Conservation (phyloP, 371 early-diverging fungal species). For the Mucor racemosus region DNA sequence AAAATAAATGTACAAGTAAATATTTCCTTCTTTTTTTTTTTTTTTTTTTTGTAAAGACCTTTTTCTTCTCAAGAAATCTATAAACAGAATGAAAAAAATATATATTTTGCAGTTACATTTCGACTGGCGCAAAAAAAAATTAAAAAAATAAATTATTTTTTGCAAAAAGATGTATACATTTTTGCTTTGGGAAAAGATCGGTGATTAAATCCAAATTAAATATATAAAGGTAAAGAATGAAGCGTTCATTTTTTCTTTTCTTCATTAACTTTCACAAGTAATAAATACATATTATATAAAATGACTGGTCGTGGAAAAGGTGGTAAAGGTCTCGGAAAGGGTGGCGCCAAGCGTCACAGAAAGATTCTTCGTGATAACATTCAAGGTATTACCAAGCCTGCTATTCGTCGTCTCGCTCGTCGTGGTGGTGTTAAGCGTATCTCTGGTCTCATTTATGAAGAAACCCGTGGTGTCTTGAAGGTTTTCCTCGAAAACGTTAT, state of each 20-base stretch:
- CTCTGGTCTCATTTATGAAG: slow-evolving; percentile 99
- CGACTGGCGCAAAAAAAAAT: background rate
- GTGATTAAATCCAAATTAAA: slow-evolving; percentile 4
- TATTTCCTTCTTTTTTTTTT: too few species aligned
- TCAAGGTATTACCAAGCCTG: slow-evolving; percentile 99
- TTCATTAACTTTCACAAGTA: slow-evolving; percentile 18
- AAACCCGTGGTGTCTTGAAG: slow-evolving; percentile 97
- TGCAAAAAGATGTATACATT: background rate
- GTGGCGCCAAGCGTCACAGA: slow-evolving; percentile 99
- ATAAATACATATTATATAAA: slow-evolving; percentile 28
- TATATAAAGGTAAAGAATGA: slow-evolving; percentile 13
- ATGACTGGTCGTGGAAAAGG: slow-evolving; percentile 97
- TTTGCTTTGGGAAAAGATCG: slow-evolving; percentile 8
- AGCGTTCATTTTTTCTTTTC: slow-evolving; percentile 10
- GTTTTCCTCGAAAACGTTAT: slow-evolving; percentile 98
- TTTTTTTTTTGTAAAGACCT: too few species aligned
- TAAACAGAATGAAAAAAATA: background rate
- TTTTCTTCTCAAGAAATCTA: too few species aligned
- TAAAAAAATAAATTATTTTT: background rate
- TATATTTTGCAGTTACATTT: background rate
- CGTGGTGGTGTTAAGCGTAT: slow-evolving; percentile 99
- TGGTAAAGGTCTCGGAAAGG: slow-evolving; percentile 98
- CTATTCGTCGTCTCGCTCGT: slow-evolving; percentile 99
- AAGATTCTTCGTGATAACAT: slow-evolving; percentile 99
- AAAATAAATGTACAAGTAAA: too few species aligned